Evolutionary conservation across 164 flowering plant species (phyloP).

Genomic region (Aristolochia contorta): DNA sequence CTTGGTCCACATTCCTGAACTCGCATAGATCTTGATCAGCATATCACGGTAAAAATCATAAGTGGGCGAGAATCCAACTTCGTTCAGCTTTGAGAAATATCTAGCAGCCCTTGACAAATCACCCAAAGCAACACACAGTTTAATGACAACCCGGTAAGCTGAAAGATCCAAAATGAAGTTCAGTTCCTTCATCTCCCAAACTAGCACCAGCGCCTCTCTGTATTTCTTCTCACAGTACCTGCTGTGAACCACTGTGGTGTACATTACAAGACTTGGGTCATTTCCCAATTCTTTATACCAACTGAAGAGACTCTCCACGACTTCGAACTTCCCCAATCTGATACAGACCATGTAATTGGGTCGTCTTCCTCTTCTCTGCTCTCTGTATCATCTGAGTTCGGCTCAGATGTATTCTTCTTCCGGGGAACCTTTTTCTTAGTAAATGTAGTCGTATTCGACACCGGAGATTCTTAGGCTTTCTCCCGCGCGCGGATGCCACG

Average conservation of each 20-base stretch:
- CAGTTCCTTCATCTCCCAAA: constrained; percentile 86
- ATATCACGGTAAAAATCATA: constrained; percentile 62
- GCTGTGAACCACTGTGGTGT: constrained; percentile 72
- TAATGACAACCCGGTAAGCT: constrained; percentile 73
- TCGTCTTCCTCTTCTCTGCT: constrained; percentile 5
- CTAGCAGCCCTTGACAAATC: constrained; percentile 64
- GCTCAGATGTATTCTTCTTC: constrained; percentile 1
- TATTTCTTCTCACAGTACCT: constrained; percentile 44
- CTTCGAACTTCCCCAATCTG: constrained; percentile 52
- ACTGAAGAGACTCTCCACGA: constrained; percentile 56
- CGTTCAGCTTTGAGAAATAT: constrained; percentile 73
- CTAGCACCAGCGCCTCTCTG: constrained; percentile 63
- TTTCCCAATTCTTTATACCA: constrained; percentile 62
- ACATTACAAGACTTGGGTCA: constrained; percentile 66
- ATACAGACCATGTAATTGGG: constrained; percentile 56
- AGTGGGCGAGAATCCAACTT: constrained; percentile 69
- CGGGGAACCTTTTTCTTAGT: constrained; percentile 18
- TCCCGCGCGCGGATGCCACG: constrained; percentile 11
- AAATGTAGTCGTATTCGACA: constrained; percentile 22
- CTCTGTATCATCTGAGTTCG: constrained; percentile 1
- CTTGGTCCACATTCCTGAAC: constrained; percentile 62
- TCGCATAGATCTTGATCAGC: constrained; percentile 42
- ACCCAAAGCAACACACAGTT: constrained; percentile 56
- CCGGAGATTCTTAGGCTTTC: constrained; percentile 40
- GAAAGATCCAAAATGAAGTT: constrained; percentile 69